Conservation (phyloP, 352 stramenopile species). For the Hyaloperonospora arabidopsidis region DNA sequence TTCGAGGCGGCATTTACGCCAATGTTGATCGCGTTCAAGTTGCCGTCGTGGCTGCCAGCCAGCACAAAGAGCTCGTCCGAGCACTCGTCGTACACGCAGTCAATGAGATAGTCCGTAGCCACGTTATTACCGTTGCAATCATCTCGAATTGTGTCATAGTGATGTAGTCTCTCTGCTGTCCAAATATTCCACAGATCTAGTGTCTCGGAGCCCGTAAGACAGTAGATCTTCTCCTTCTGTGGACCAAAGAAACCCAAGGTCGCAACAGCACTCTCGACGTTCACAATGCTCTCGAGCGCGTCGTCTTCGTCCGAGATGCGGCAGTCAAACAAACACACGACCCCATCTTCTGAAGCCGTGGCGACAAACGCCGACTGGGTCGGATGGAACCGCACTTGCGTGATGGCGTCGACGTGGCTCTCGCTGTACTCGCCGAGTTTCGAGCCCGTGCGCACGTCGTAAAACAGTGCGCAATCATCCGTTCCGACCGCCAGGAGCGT, state of each 20-base stretch:
- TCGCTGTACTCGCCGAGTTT: slow-evolving; percentile 79
- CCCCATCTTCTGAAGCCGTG: slow-evolving; percentile 86
- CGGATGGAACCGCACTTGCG: slow-evolving; percentile 83
- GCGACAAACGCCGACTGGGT: slow-evolving; percentile 66
- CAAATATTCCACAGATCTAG: slow-evolving; percentile 87
- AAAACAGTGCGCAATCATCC: slow-evolving; percentile 76
- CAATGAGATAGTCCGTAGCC: slow-evolving; percentile 78
- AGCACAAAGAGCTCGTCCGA: slow-evolving; percentile 69
- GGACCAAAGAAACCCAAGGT: slow-evolving; percentile 84
- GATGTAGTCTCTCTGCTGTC: slow-evolving; percentile 71
- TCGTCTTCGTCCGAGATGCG: slow-evolving; percentile 81
- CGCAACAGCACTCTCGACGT: slow-evolving; percentile 85
- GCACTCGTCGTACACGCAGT: slow-evolving; percentile 77
- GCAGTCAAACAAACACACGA: slow-evolving; percentile 87
- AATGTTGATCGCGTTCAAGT: slow-evolving; percentile 68
- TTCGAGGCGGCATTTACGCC: slow-evolving; percentile 28
- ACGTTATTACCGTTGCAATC: slow-evolving; percentile 64
- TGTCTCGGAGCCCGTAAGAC: slow-evolving; percentile 82
- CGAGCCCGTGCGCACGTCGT: slow-evolving; percentile 60
- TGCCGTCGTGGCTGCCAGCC: slow-evolving; percentile 66
- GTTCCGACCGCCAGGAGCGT: slow-evolving; percentile 68
- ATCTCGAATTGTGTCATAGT: slow-evolving; percentile 66
- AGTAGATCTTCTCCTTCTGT: slow-evolving; percentile 76
- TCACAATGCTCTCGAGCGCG: slow-evolving; percentile 83
- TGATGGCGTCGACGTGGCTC: slow-evolving; percentile 85